These are phyloP conservation scores for Ogataea salicorniae DNA, from an alignment of 805 yeast species.

Conservation along the genomic window DNA sequence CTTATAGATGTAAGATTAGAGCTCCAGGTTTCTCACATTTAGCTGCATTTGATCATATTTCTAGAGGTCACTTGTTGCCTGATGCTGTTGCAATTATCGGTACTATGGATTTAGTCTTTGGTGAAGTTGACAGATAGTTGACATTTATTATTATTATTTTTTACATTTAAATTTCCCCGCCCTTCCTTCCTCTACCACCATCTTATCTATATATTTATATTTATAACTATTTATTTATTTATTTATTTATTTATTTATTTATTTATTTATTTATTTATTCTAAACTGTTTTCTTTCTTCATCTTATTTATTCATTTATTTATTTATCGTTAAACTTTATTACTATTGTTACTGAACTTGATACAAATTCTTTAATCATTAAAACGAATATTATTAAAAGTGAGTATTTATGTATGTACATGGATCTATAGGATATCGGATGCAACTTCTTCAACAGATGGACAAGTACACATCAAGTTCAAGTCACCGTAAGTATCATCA, in stretches of 20 bases:
- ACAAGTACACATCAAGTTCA: conserved; percentile 90
- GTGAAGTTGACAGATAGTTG: conserved; percentile 84
- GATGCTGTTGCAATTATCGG: conserved; percentile 93
- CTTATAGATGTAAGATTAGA: conserved; percentile 87
- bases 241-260: too few relatives aligned
- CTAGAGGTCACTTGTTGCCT: conserved; percentile 82
- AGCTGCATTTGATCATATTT: conserved; percentile 81
- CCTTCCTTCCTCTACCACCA: not conserved
- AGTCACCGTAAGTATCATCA: conserved; percentile 93
- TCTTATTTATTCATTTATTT: conserved; percentile 3
- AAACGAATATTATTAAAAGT: not conserved
- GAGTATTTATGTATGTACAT: not conserved
- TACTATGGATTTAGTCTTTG: conserved; percentile 92
- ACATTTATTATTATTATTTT: not conserved
- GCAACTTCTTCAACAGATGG: conserved; percentile 78
- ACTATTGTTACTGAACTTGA: not conserved
- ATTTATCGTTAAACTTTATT: conserved; percentile 1
- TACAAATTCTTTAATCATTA: not conserved
- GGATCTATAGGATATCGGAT: not conserved
- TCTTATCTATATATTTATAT: conserved; percentile 1
- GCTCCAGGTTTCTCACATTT: conserved; percentile 93
- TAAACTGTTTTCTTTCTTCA: conserved; percentile 1
- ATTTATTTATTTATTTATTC: conserved; percentile 2
- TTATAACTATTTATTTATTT: conserved; percentile 2
- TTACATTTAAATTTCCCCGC: too few relatives aligned